Conservation (phyloP, 805 yeast genomes). For the Suhomyces tanzawaensis region DNA sequence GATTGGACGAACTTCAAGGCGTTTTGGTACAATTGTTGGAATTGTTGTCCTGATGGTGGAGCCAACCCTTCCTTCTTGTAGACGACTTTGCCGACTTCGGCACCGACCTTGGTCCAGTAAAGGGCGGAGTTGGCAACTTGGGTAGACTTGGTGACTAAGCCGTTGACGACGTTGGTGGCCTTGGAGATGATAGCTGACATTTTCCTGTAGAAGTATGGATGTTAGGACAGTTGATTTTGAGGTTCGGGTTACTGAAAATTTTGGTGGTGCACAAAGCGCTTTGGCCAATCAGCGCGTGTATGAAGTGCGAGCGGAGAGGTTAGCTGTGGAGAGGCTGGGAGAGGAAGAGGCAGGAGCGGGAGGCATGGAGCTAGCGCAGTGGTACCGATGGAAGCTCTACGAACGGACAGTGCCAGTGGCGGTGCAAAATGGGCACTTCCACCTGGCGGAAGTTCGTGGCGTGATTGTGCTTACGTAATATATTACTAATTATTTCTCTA, state of each 20-base stretch:
- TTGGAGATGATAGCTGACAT: slow-evolving; percentile 46
- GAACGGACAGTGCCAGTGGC: too few relatives aligned
- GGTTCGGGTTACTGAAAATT: slow-evolving; percentile 3
- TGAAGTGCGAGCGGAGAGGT: neutral
- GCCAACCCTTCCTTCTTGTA: slow-evolving; percentile 90
- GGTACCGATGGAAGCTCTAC: too few relatives aligned
- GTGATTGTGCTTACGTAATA: neutral
- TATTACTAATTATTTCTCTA: neutral
- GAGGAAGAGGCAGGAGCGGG: too few relatives aligned
- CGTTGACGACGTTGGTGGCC: slow-evolving; percentile 39
- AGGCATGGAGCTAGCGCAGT: neutral
- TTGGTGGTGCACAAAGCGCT: slow-evolving; percentile 1
- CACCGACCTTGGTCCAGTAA: slow-evolving; percentile 76
- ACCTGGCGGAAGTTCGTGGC: neutral
- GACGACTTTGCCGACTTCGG: slow-evolving; percentile 68
- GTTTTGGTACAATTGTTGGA: slow-evolving; percentile 67
- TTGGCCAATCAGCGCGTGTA: slow-evolving; percentile 14
- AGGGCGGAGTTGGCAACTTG: slow-evolving; percentile 52
- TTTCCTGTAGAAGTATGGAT: slow-evolving; percentile 1
- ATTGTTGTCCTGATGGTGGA: slow-evolving; percentile 79
- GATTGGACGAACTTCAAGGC: slow-evolving; percentile 36
- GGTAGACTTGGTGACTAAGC: slow-evolving; percentile 35
- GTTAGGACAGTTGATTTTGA: neutral
- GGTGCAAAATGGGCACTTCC: neutral
- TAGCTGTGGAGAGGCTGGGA: neutral